A percentile compares a stretch with the other conserved stretches of the same genome.
These are phyloP conservation scores for Sporothrix sp. DNA, from an alignment of 2,329 filamentous ascomycete genomes.

Conservation along the genomic window DNA sequence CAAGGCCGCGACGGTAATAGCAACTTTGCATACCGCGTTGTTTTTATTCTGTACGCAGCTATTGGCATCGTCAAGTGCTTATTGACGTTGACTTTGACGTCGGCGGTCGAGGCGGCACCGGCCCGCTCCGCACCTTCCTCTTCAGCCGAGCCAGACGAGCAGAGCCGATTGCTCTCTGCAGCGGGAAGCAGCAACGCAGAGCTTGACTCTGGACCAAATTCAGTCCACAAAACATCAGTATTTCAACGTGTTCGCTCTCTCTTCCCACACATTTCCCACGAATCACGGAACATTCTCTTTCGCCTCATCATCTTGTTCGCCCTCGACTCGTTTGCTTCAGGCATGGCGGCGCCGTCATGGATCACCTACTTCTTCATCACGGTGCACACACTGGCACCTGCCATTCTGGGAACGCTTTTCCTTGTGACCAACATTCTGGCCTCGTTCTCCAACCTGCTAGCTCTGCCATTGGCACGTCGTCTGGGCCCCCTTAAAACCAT, in stretches of 20 bases:
- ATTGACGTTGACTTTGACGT: slow-evolving; percentile 39
- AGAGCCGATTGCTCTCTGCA: not conserved
- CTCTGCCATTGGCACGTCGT: slow-evolving; percentile 44
- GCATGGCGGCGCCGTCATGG: slow-evolving; percentile 43
- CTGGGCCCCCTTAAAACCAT: slow-evolving; percentile 51
- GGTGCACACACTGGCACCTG: slow-evolving; percentile 38
- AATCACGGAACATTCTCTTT: slow-evolving; percentile 44
- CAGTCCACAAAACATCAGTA: not conserved
- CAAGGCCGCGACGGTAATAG: slow-evolving; percentile 12
- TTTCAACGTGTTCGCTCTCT: slow-evolving; percentile 22
- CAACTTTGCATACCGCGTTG: slow-evolving; percentile 37
- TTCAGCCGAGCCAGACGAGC: not conserved
- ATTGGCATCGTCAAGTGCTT: slow-evolving; percentile 49
- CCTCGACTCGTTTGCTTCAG: slow-evolving; percentile 38
- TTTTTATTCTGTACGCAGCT: slow-evolving; percentile 49
- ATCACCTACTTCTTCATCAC: slow-evolving; percentile 46
- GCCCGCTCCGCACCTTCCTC: not conserved
- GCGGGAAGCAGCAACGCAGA: not conserved
- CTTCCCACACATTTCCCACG: slow-evolving; percentile 47
- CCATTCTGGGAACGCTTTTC: slow-evolving; percentile 44
- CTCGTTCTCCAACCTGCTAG: slow-evolving; percentile 41
- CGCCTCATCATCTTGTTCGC: slow-evolving; percentile 40
- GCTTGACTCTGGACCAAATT: too few relatives aligned
- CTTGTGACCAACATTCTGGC: slow-evolving; percentile 43
- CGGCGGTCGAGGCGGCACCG: slow-evolving; percentile 23